Conservation (phyloP, 2,329 filamentous ascomycete species). For the Venturia oleaginea region DNA sequence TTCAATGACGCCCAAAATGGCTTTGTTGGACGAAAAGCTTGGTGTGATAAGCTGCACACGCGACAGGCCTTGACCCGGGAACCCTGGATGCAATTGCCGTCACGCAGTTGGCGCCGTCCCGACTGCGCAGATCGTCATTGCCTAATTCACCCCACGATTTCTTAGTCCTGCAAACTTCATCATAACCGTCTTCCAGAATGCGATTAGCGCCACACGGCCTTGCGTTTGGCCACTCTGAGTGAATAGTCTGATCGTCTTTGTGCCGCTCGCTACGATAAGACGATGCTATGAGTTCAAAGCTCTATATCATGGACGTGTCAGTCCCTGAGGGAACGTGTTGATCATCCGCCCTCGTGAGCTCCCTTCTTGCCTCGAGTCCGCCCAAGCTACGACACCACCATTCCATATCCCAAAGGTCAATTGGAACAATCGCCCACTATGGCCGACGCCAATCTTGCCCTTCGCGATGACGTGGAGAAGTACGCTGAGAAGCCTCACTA, state of each 20-base stretch:
- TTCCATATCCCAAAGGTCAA: not conserved
- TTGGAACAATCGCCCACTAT: not conserved
- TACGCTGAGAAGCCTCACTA: slow-evolving; percentile 4
- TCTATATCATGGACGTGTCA: not conserved
- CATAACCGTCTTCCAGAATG: not conserved
- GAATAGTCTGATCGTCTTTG: not conserved
- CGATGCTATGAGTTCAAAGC: not conserved
- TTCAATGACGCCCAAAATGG: not conserved
- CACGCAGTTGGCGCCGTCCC: not conserved
- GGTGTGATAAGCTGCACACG: not conserved
- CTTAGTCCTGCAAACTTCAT: slow-evolving; percentile 5
- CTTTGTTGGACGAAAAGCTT: not conserved
- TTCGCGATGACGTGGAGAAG: slow-evolving; percentile 1
- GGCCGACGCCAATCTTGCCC: not conserved
- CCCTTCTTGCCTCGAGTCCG: not conserved
- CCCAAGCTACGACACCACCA: not conserved
- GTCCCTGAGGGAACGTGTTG: not conserved
- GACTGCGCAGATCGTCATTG: not conserved
- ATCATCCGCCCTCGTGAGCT: not conserved
- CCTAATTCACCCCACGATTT: not conserved
- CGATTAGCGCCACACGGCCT: not conserved
- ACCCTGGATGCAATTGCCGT: not conserved
- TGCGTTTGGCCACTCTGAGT: not conserved
- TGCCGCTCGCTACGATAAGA: slow-evolving; percentile 9
- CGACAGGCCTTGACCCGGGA: not conserved